Evolutionary conservation across 2,329 filamentous ascomycete species (phyloP), one percentile per base, ranked within the genome.

Genomic region (Pseudophaeomoniella oleicola): DNA sequence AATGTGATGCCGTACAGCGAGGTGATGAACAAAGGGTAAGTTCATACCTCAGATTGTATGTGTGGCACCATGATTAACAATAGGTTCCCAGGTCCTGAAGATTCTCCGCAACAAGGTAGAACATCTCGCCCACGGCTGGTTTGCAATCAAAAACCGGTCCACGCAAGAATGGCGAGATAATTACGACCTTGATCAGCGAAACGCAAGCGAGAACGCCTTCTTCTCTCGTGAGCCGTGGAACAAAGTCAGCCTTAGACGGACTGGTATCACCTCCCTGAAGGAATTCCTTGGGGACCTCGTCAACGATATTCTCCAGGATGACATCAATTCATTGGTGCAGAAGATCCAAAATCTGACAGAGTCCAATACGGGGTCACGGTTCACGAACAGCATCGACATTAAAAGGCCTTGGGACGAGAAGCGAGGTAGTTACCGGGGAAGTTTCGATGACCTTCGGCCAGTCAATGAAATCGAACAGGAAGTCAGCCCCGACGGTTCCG

Each of bases 1-100:
- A 57, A 39, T 56, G 53, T 3, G 56, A 59, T 37, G 41, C 44
- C 1, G 40, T 57, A 2, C 41, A 44, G 32, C 37, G 36, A n/a
- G 53, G 50, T n/a, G 22, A 27, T 27, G 22, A 27, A n/a, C 6
- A 27, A 6, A 27, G n/a, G 22, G 22, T 27, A 9, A 27, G 22
- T 9, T 27, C n/a, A n/a, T 9, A 27, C 22, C 22, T n/a, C n/a
- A 27, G 9, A 27, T 27, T 27, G 9, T 27, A 27, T 27, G 22
- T 27, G 6, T 9, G 9, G 6, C 22, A 27, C 22, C 22, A 6
- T 27, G n/a, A 27, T 27, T n/a, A n/a, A n/a, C n/a, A 6, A 27
- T 27, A 27, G 9, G 22, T 9, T 27, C 9, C 9, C n/a, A 27
- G 22, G n/a, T 27, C 22, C 22, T 27, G 22, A 6, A n/a, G 22